Base-by-base conservation (phyloP, 176 grass and related monocot genomes). In the Aegilops bicornis region DNA sequence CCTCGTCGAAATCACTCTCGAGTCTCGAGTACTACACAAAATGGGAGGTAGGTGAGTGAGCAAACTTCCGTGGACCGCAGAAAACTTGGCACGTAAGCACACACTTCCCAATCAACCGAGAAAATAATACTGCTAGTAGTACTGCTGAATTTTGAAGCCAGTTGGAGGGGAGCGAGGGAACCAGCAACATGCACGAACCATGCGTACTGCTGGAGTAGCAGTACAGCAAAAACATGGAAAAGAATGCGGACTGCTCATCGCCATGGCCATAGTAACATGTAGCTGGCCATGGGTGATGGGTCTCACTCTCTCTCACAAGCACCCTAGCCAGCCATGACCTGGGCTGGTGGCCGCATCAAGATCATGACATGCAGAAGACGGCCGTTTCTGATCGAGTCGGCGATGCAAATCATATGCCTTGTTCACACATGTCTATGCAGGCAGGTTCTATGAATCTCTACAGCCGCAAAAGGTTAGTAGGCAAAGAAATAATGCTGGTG, bases 101-200 rank as follows among this genome's bases (percentile, higher is more conserved):
- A 45, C 64, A 82, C 79, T 81, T 81, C 45, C 40, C 79, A 50
- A 32, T 8, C 1, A 0, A 17, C 15, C 10, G 6, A 80, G 17
- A 81, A 15, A 32, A 29, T 7, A 24, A 27, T 10, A 52, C 67
- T 22, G 5, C 4, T 56, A 48, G 16, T 52, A 47, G 10, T 6
- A 66, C 30, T 52, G 48, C 61, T 81, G 39, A 67, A 81, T 67
- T 67, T 40, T 69, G n/a, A 82, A 61, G 50, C 47, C 50, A 83
- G 47, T 17, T 83, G 81, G 19, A 37, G 67, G 8, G 47, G 36
- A 47, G 8, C 47, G 62, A 64, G 12, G 68, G 56, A 80, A 80
- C 78, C 60, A 65, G 15, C 7, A 81, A 50, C 60, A 14, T 67
- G 29, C 67, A 52, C n/a, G 63, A 29, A 82, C 16, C 1, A 50